Base-by-base conservation (phyloP, 2,329 filamentous ascomycete species). In the Teratosphaeria destructans region DNA sequence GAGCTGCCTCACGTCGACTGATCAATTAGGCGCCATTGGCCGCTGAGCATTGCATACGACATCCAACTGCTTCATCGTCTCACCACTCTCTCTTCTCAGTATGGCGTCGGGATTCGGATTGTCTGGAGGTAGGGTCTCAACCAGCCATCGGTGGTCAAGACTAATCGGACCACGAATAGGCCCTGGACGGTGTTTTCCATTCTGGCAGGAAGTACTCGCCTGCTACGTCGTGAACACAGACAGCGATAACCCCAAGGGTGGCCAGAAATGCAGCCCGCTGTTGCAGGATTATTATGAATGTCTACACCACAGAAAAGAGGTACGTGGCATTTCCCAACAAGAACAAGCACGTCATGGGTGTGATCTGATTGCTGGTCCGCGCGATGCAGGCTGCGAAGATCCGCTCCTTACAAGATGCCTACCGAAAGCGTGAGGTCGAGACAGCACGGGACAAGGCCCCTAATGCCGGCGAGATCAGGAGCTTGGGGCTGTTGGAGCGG, bases 211-310 rank as follows among this genome's bases (percentile, higher is more conserved):
- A 78, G 86, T 97, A 66, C 88, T 99, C 74, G 91, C 91, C 71
- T 99, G 94, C 85, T 99, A 99, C 76, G 91, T 96, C 62, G 86
- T 96, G 73, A 97, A 97, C 80, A 90, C 90, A 59, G 83, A 82
- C 65, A 79, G 86, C 64, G 89, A 93, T 58, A 80, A 87, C 65
- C 88, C 93, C 59, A 84, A 85, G 16, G 90, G 90, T 67, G 94
- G 92, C 80, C 88, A 86, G 76, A 95, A 95, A 78, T 99, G 95
- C 75, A 79, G 82, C 19, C 87, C 89, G 16, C 83, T 85, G 4
- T 81, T 97, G 66, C 94, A 99, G 75, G 94, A 99, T 75, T 99
- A 99, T 81, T 95, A 96, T 75, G 94, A 99, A 80, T 99, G 95
- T 77, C 79, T 99, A 73, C 94, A 99, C 76, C 94, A 99, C 82